Conservation (phyloP, 768 basidiomycete species). For the Boletus sp. region DNA sequence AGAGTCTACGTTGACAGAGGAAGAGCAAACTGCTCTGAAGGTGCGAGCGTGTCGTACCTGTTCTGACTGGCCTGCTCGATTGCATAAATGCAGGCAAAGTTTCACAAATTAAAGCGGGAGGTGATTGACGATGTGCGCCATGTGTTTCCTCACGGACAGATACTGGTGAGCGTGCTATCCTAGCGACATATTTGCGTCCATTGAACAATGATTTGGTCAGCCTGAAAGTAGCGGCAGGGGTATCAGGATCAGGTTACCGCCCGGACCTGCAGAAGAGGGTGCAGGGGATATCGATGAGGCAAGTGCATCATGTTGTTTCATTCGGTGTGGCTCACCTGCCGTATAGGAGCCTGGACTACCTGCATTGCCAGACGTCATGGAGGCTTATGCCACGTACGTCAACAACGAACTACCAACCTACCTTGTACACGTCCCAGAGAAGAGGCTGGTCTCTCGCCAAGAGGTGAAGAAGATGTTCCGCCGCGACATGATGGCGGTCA, state of each 20-base stretch:
- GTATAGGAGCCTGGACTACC: conserved; percentile 16
- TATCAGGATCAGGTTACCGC: conserved; percentile 21
- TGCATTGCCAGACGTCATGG: conserved; percentile 26
- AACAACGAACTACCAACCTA: conserved; percentile 33
- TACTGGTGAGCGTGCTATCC: conserved; percentile 18
- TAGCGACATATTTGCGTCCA: no score
- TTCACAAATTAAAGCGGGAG: conserved; percentile 29
- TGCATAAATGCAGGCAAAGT: conserved; percentile 21
- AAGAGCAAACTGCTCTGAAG: conserved; percentile 26
- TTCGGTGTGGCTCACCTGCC: background rate
- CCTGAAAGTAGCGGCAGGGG: conserved; percentile 26
- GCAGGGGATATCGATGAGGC: conserved; percentile 3
- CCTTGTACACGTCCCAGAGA: conserved; percentile 27
- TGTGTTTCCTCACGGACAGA: conserved; percentile 29
- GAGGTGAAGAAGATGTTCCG: conserved; percentile 32
- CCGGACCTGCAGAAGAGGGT: conserved; percentile 7
- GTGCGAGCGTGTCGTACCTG: conserved; percentile 1
- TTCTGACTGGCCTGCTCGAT: background rate
- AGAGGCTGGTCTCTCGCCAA: conserved; percentile 29
- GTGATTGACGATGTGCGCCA: conserved; percentile 29
- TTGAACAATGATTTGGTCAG: conserved; percentile 2
- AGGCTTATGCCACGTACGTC: conserved; percentile 16
- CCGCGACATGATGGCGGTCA: conserved; percentile 23
- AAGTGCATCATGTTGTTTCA: background rate
- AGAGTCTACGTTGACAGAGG: conserved; percentile 18